phyloP scores from a whole-genome alignment of 148 eudicot species.

The Silene uniflora region DNA sequence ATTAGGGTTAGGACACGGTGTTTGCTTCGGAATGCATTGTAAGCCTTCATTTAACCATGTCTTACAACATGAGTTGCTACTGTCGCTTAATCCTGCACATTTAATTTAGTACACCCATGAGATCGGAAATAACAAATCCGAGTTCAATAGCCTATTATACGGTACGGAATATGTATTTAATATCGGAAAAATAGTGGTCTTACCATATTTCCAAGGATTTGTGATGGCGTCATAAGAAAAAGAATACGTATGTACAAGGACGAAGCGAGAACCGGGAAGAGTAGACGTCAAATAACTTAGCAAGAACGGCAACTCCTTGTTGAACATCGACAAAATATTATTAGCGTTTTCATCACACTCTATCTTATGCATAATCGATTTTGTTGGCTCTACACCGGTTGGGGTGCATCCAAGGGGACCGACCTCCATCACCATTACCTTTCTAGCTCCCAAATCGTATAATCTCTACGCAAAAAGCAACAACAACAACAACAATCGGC shows the following conservation, averaged over 20 bases:
- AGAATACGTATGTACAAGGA: constrained; percentile 34
- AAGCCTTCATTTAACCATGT: constrained; percentile 44
- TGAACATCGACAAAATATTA: constrained; percentile 28
- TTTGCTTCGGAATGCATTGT: constrained; percentile 35
- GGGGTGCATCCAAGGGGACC: constrained; percentile 57
- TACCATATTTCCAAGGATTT: constrained; percentile 53
- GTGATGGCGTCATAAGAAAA: constrained; percentile 41
- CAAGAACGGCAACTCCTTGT: constrained; percentile 31
- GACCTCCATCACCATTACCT: constrained; percentile 41
- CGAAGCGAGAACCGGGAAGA: constrained; percentile 41
- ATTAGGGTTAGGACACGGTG: constrained; percentile 32
- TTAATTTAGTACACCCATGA: too few species aligned
- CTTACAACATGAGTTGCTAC: constrained; percentile 41
- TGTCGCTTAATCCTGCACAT: constrained; percentile 35
- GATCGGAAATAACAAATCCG: too few species aligned
- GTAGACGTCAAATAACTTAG: constrained; percentile 36
- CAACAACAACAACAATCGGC: too few species aligned
- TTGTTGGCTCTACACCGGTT: constrained; percentile 12
- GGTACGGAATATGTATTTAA: too few species aligned
- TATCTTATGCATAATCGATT: not conserved
- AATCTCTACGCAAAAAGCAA: constrained; percentile 31
- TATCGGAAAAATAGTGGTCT: not conserved
- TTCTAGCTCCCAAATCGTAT: constrained; percentile 48
- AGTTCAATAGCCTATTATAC: not conserved
- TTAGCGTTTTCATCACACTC: constrained; percentile 45